Conservation (phyloP, 1,284 basidiomycete genomes). For the Abortiporus biennis region DNA sequence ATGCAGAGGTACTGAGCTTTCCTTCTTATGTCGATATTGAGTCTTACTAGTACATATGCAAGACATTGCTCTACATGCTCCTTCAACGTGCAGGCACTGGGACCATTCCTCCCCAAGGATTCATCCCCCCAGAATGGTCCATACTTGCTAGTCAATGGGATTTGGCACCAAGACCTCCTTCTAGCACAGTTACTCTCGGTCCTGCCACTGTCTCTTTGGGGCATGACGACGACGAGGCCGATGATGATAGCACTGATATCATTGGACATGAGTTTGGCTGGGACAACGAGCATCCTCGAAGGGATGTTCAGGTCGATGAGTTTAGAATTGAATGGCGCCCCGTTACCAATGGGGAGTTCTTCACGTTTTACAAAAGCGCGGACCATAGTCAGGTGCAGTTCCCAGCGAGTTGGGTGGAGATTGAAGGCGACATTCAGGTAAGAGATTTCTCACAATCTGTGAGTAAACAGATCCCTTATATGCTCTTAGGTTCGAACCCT, state of each 20-base stretch:
- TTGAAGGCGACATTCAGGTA: slow-evolving; percentile 46
- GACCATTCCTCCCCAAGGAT: slow-evolving; percentile 76
- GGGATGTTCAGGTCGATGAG: slow-evolving; percentile 47
- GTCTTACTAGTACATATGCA: too few species aligned
- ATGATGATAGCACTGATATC: slow-evolving; percentile 48
- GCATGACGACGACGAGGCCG: slow-evolving; percentile 77
- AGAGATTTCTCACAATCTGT: slow-evolving; percentile 7
- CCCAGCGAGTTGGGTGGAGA: slow-evolving; percentile 66
- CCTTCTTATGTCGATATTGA: not conserved
- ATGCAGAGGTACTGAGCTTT: slow-evolving; percentile 54
- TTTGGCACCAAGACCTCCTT: slow-evolving; percentile 33
- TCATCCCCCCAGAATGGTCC: slow-evolving; percentile 72
- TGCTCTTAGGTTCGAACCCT: slow-evolving; percentile 67
- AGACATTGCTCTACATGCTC: slow-evolving; percentile 94
- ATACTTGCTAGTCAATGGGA: slow-evolving; percentile 67
- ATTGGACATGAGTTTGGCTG: slow-evolving; percentile 81
- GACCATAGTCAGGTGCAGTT: slow-evolving; percentile 34
- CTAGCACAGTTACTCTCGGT: slow-evolving; percentile 49
- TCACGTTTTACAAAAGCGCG: slow-evolving; percentile 47
- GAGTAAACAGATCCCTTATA: not conserved
- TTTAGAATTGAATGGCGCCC: slow-evolving; percentile 83
- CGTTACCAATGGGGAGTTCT: slow-evolving; percentile 80
- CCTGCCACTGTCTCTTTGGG: slow-evolving; percentile 65
- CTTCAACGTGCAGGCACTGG: slow-evolving; percentile 73
- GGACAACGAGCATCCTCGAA: slow-evolving; percentile 88